These are phyloP conservation scores for Neurospora intermedia DNA, from an alignment of 495 filamentous ascomycete species.

Conservation along the genomic window DNA sequence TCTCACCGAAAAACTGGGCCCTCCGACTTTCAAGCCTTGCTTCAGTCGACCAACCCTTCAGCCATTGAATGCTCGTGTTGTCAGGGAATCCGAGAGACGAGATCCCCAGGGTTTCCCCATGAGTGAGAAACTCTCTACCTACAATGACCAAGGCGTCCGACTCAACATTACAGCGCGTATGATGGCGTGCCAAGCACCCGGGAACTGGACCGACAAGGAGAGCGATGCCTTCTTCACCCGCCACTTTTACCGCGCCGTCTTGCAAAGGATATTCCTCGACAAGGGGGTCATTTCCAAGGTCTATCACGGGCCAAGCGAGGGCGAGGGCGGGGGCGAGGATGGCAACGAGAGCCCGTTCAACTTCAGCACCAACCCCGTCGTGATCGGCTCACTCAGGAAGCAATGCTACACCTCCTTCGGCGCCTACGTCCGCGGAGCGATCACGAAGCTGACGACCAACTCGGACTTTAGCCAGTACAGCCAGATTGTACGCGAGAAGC, in stretches of 20 bases:
- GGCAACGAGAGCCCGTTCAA: slow-evolving; percentile 38
- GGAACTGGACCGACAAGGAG: slow-evolving; percentile 76
- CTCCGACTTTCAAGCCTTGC: slow-evolving; percentile 72
- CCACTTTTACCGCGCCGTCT: slow-evolving; percentile 84
- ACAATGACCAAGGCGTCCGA: slow-evolving; percentile 52
- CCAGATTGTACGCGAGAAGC: slow-evolving; percentile 45
- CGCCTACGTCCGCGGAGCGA: slow-evolving; percentile 70
- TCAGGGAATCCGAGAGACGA: slow-evolving; percentile 43
- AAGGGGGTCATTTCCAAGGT: slow-evolving; percentile 57
- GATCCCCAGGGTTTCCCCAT: slow-evolving; percentile 93
- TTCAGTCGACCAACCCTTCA: slow-evolving; percentile 53
- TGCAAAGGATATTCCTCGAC: slow-evolving; percentile 86
- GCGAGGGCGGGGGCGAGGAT: slow-evolving; percentile 13
- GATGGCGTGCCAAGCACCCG: slow-evolving; percentile 92
- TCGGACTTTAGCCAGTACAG: slow-evolving; percentile 41
- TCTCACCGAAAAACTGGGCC: slow-evolving; percentile 77
- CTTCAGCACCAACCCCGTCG: slow-evolving; percentile 56
- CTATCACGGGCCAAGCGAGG: slow-evolving; percentile 23
- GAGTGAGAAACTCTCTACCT: slow-evolving; percentile 60
- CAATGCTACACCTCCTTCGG: slow-evolving; percentile 65
- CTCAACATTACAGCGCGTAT: slow-evolving; percentile 93
- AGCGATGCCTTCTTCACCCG: slow-evolving; percentile 84
- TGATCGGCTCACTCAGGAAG: slow-evolving; percentile 78
- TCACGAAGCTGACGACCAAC: slow-evolving; percentile 59
- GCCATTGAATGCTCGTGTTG: slow-evolving; percentile 38